These are phyloP conservation scores for Phytophthora boehmeriae DNA, from an alignment of 352 stramenopile genomes.

Conservation along the genomic window DNA sequence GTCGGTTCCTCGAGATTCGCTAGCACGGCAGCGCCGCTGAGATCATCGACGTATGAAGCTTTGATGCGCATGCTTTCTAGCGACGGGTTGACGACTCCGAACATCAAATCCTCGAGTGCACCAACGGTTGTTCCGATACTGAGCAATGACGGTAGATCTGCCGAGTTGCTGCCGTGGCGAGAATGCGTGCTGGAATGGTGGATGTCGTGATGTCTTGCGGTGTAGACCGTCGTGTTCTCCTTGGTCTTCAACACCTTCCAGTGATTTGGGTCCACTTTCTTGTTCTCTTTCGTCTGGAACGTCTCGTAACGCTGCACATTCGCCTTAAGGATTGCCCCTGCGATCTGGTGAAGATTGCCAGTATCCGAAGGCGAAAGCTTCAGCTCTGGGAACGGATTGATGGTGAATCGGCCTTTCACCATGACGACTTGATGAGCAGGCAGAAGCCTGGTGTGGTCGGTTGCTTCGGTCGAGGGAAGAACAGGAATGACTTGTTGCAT, in stretches of 20 bases:
- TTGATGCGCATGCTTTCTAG: conserved; percentile 45
- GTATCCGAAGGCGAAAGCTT: conserved; percentile 24
- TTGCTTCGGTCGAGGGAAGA: conserved; percentile 22
- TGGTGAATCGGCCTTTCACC: conserved; percentile 35
- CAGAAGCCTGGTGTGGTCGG: not conserved
- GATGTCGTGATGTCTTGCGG: conserved; percentile 28
- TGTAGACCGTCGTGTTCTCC: conserved; percentile 39
- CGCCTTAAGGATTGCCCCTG: conserved; percentile 27
- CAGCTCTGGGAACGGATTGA: conserved; percentile 39
- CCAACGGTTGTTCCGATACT: conserved; percentile 32
- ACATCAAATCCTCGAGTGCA: conserved; percentile 44
- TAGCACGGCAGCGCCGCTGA: conserved; percentile 33
- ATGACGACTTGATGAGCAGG: conserved; percentile 2
- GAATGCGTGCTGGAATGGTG: conserved; percentile 12
- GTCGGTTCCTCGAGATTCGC: conserved; percentile 34
- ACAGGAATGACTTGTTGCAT: conserved; percentile 7
- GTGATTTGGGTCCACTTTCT: conserved; percentile 29
- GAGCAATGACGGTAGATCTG: conserved; percentile 27
- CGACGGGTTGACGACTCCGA: conserved; percentile 36
- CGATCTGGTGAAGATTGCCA: conserved; percentile 28
- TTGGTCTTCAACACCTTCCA: conserved; percentile 43
- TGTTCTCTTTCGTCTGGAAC: conserved; percentile 40
- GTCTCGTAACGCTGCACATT: conserved; percentile 30
- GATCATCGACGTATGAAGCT: conserved; percentile 37
- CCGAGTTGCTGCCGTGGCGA: conserved; percentile 1